phyloP scores from a whole-genome alignment of 2,329 filamentous ascomycete genomes.

The Ophiosphaerella korrae region DNA sequence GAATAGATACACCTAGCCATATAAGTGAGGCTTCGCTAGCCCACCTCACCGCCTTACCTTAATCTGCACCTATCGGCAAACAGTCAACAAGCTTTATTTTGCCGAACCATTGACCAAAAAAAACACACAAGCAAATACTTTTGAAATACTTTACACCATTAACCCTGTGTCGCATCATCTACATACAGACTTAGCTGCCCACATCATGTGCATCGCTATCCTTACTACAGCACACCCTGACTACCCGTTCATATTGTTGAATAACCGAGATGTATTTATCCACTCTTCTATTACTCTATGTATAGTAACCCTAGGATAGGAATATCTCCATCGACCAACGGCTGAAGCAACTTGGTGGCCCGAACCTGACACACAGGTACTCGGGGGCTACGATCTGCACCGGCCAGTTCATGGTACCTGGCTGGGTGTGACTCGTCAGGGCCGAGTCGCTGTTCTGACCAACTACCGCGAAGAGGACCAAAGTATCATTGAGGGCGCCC shows the following conservation, averaged over 20 bases:
- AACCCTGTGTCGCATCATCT: neutral
- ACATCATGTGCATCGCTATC: slow-evolving; percentile 55
- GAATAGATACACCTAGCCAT: slow-evolving; percentile 36
- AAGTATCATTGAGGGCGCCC: slow-evolving; percentile 50
- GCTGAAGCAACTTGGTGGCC: slow-evolving; percentile 65
- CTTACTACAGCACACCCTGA: slow-evolving; percentile 55
- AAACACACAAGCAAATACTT: neutral
- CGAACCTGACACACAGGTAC: slow-evolving; percentile 58
- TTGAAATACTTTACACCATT: neutral
- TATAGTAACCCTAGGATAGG: slow-evolving; percentile 46
- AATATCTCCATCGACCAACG: slow-evolving; percentile 67
- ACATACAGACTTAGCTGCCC: neutral
- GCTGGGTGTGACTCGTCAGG: slow-evolving; percentile 66
- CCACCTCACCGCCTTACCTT: slow-evolving; percentile 30
- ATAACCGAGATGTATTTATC: slow-evolving; percentile 53
- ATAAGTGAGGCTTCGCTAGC: slow-evolving; percentile 24
- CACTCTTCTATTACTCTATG: too few relatives aligned
- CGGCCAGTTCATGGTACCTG: slow-evolving; percentile 66
- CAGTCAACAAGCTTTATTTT: slow-evolving; percentile 8
- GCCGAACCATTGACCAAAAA: slow-evolving; percentile 9
- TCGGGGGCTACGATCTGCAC: slow-evolving; percentile 67
- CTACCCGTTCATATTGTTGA: slow-evolving; percentile 57
- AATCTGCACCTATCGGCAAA: slow-evolving; percentile 10
- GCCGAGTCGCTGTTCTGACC: slow-evolving; percentile 66
- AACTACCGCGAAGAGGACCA: slow-evolving; percentile 64